Evolutionary conservation across 2,329 filamentous ascomycete genomes (phyloP), one percentile per base, ranked within the genome.

Genomic region (Venturiaceae sp.): DNA sequence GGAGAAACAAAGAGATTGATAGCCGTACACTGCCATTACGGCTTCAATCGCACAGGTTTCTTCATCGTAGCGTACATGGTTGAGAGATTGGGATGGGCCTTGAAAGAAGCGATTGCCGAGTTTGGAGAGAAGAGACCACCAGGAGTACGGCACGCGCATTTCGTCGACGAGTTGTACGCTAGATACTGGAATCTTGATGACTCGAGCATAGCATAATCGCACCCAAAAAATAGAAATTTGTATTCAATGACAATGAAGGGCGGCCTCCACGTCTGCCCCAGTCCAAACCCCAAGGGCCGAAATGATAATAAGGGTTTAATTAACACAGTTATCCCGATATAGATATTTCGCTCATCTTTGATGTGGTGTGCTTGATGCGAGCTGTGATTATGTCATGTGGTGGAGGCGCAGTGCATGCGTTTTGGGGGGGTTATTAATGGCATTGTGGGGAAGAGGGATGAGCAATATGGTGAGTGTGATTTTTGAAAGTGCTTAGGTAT

Each of bases 11-110:
- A 66, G 37, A 58, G 63, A 0, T 58, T 86, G 53, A 82, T 96
- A 55, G 92, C 87, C 2, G 90, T 96, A 0, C 92, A 97, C 69
- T 97, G 92, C 66, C 92, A 97, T 67, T 96, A 96, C 65, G 92
- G 92, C 0, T 96, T 95, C 75, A 96, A 97, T 69, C 83, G 92
- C 23, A 96, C 92, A 0, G 92, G 92, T 0, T 96, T 92, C 70
- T 88, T 96, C 68, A 83, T 97, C 55, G 87, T 90, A 33, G 90
- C 86, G 66, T 97, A 96, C 68, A 77, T 97, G n/a, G 86, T 96
- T 14, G 91, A 96, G 74, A 79, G 84, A 52, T 82, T 87, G 64
- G 85, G 83, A 0, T 92, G 83, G 66, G 76, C 75, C 23, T 82
- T 96, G 1, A 82, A 88, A 65, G 83, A 87, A 58, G 92, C 92